Conservation (phyloP, 2,329 filamentous ascomycete genomes). For the Exophiala alcalophila region DNA sequence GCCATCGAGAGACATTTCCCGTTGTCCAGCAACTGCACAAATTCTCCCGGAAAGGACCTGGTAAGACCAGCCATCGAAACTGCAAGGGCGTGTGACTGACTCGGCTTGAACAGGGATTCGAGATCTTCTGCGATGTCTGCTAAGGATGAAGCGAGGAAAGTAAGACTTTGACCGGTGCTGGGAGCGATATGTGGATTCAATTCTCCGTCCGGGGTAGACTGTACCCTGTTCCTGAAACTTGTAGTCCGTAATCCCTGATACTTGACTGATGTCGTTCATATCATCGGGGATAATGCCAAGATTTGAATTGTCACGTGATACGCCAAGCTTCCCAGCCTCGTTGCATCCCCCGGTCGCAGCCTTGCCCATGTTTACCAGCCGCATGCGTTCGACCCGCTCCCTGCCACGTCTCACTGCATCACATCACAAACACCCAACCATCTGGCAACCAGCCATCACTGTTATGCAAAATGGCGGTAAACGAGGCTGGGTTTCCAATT, state of each 20-base stretch:
- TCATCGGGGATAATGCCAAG: no score
- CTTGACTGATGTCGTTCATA: no score
- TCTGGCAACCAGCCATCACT: conserved; percentile 17
- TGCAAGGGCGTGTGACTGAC: background rate
- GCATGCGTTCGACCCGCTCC: no score
- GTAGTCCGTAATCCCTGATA: no score
- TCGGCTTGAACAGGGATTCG: conserved; percentile 5
- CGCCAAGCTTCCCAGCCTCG: conserved; percentile 8
- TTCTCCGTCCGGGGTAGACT: no score
- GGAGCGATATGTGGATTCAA: no score
- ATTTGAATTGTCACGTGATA: background rate
- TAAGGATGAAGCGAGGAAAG: background rate
- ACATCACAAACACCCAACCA: conserved; percentile 12
- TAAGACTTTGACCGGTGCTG: no score
- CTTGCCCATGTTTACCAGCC: no score
- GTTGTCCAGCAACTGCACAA: conserved; percentile 14
- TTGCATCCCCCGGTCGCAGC: conserved; percentile 3
- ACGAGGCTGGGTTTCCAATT: conserved; percentile 22
- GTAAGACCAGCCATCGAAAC: conserved; percentile 1
- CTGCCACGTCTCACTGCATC: conserved; percentile 8
- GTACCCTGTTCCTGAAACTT: no score
- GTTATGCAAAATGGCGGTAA: conserved; percentile 1
- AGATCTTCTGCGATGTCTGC: conserved; percentile 11
- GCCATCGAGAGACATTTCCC: conserved; percentile 14
- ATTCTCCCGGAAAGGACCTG: conserved; percentile 14